Percentiles rank a stretch among this genome's conserved stretches.
Evolutionary conservation across 1,284 basidiomycete species (phyloP).

Genomic region (Sanghuangporus baumii): DNA sequence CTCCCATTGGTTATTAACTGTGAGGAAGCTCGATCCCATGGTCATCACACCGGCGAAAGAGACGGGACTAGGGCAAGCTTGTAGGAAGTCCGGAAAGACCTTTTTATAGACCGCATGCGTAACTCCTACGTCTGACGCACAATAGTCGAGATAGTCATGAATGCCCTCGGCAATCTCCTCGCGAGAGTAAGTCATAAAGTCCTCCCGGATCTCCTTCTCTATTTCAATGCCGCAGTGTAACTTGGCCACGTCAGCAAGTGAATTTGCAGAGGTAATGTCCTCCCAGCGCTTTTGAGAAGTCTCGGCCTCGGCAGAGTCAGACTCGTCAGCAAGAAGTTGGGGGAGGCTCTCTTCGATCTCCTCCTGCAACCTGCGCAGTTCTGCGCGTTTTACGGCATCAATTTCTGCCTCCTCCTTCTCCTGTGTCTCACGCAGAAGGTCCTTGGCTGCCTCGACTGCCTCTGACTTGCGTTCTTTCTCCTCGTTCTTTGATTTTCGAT

Average conservation of each 20-base stretch:
- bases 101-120: conserved; percentile 82
- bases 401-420: conserved; percentile 37
- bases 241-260: conserved; percentile 86
- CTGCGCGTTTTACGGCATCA: conserved; percentile 28
- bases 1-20: conserved; percentile 89
- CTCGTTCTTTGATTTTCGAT: conserved; percentile 60
- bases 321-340: conserved; percentile 34
- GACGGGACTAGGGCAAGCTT: conserved; percentile 87
- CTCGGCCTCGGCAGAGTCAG: conserved; percentile 37
- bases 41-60: conserved; percentile 88
- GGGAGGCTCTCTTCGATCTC: conserved; percentile 36
- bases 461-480: conserved; percentile 50
- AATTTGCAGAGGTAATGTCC: conserved; percentile 89
- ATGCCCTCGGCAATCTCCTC: conserved; percentile 66
- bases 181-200: conserved; percentile 66
- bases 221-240: conserved; percentile 83
- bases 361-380: conserved; percentile 27
- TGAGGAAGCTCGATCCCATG: conserved; percentile 91
- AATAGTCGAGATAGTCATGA: conserved; percentile 82
- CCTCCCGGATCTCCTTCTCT: conserved; percentile 76
- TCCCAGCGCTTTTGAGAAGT: conserved; percentile 71
- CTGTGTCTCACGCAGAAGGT: conserved; percentile 43
- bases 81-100: conserved; percentile 82
- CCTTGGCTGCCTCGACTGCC: conserved; percentile 49
- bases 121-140: conserved; percentile 77